A percentile compares a stretch with the other conserved stretches of the same genome.
These are phyloP conservation scores for Geotrichum cucujoidarum DNA, from an alignment of 1,139 yeast species.

Conservation along the genomic window DNA sequence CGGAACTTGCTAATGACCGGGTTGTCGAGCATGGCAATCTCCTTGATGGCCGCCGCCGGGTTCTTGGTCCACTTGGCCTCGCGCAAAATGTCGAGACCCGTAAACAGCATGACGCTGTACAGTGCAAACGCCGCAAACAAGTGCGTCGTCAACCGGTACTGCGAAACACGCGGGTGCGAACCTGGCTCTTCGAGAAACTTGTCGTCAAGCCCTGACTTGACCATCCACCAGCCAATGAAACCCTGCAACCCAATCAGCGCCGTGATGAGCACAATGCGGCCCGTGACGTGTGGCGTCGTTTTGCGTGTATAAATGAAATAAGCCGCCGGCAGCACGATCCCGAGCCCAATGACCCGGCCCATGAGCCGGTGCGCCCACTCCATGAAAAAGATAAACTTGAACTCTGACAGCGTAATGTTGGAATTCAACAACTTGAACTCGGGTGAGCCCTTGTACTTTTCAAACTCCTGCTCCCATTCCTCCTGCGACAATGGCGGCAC, in stretches of 20 bases:
- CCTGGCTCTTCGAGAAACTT: conserved; percentile 71
- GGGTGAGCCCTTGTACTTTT: conserved; percentile 77
- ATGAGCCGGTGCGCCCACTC: conserved; percentile 95
- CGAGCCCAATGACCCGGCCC: conserved; percentile 85
- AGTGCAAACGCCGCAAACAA: conserved; percentile 87
- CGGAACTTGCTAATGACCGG: conserved; percentile 59
- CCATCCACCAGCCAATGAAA: conserved; percentile 99
- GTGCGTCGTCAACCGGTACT: conserved; percentile 89
- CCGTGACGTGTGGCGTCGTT: conserved; percentile 66
- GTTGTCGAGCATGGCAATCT: conserved; percentile 51
- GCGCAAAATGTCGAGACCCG: conserved; percentile 77
- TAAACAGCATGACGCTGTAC: conserved; percentile 84
- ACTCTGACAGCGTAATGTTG: conserved; percentile 85
- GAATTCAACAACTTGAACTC: conserved; percentile 88
- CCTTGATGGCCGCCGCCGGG: conserved; percentile 50
- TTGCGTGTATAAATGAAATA: conserved; percentile 67
- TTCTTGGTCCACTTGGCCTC: conserved; percentile 65
- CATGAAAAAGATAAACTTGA: conserved; percentile 91
- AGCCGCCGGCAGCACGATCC: conserved; percentile 77
- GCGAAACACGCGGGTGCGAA: conserved; percentile 90
- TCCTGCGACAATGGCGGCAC: conserved; percentile 75
- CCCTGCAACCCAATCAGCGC: conserved; percentile 88
- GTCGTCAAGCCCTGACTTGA: conserved; percentile 86
- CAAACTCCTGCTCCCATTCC: conserved; percentile 85
- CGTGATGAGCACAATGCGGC: conserved; percentile 65